phyloP scores from a whole-genome alignment of 2,329 filamentous ascomycete genomes.

The Onygenales sp. region DNA sequence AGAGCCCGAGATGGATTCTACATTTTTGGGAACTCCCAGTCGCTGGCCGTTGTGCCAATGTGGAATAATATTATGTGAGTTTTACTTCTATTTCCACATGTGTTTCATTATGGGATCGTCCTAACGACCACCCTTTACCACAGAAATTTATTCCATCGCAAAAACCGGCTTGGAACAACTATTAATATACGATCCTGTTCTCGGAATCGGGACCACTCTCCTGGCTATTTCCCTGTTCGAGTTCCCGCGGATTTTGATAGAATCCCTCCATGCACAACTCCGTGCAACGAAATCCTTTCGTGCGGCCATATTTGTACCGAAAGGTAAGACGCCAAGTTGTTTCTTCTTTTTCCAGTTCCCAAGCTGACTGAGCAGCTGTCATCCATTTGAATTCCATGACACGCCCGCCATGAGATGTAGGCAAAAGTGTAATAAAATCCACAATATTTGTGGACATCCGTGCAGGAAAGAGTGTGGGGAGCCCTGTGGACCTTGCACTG shows the following conservation, averaged over 20 bases:
- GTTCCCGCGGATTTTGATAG: slow-evolving; percentile 16
- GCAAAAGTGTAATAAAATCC: slow-evolving; percentile 10
- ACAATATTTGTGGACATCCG: slow-evolving; percentile 11
- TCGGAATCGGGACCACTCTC: slow-evolving; percentile 12
- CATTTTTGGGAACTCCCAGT: slow-evolving; percentile 21
- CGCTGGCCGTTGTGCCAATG: slow-evolving; percentile 17
- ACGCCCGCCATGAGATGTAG: slow-evolving; percentile 10
- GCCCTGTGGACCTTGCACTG: slow-evolving; percentile 11
- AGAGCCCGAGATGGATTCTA: slow-evolving; percentile 24
- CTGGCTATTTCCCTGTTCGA: slow-evolving; percentile 6
- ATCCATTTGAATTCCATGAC: slow-evolving; percentile 13
- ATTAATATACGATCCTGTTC: slow-evolving; percentile 16
- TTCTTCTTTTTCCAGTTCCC: background rate
- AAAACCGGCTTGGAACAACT: slow-evolving; percentile 13
- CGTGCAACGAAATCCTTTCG: slow-evolving; percentile 13
- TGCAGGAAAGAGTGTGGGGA: slow-evolving; percentile 14
- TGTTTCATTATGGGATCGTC: background rate
- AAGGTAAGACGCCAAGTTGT: background rate
- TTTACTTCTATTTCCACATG: background rate
- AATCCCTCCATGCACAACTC: slow-evolving; percentile 12
- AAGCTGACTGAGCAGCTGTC: slow-evolving; percentile 9
- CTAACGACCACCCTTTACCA: background rate
- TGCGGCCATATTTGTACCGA: slow-evolving; percentile 17
- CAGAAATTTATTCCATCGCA: slow-evolving; percentile 12
- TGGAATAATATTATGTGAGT: slow-evolving; percentile 18